A percentile compares a stretch with the other conserved stretches of the same genome.
phyloP scores from a whole-genome alignment of 176 grass and related monocot species.

The Cymbopogon citratus region DNA sequence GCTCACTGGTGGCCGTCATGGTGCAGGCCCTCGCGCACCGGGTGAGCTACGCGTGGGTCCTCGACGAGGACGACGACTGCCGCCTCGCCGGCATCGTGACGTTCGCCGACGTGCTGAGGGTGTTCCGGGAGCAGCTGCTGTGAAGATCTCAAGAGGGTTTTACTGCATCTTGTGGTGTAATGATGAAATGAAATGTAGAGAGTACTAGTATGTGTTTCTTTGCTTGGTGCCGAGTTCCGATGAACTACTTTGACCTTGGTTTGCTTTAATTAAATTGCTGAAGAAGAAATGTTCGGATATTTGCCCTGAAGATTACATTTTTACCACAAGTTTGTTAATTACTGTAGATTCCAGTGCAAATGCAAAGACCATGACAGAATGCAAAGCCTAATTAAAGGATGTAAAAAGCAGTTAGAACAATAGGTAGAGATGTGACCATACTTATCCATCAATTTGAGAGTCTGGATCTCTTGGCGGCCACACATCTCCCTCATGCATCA shows the following conservation, averaged over 20 bases:
- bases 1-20: constrained; percentile 75
- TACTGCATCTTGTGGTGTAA: constrained; percentile 15
- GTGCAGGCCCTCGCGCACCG: constrained; percentile 63
- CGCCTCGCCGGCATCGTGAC: constrained; percentile 60
- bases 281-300: too few species aligned
- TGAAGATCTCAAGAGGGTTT: constrained; percentile 31
- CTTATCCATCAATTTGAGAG: constrained; percentile 76
- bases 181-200: constrained; percentile 3
- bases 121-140: constrained; percentile 63
- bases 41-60: constrained; percentile 75
- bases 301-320: too few species aligned
- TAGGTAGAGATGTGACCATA: background rate
- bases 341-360: background rate
- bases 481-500: constrained; percentile 55
- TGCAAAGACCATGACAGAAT: background rate
- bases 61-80: constrained; percentile 51
- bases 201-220: too few species aligned
- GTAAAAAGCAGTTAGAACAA: background rate
- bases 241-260: too few species aligned
- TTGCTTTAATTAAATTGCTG: too few species aligned
- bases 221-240: too few species aligned
- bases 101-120: constrained; percentile 58
- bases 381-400: background rate
- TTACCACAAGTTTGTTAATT: too few species aligned
- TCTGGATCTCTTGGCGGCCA: constrained; percentile 77